Percentiles rank a stretch among this genome's conserved stretches.
Evolutionary conservation across 2,329 filamentous ascomycete species (phyloP).

Genomic region (Trichoderma cornu-damae): DNA sequence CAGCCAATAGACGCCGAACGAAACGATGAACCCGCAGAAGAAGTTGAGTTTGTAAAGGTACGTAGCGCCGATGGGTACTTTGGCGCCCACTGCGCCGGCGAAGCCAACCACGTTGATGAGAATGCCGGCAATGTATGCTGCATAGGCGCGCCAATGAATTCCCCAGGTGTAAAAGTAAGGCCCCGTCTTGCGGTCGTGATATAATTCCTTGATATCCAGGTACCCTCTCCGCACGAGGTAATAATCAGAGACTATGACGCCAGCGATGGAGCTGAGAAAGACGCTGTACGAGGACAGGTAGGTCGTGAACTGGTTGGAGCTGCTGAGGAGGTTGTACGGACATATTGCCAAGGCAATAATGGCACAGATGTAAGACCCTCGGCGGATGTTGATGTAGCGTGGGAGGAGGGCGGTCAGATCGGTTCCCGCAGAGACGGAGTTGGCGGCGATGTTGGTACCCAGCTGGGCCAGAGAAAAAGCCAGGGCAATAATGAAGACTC

Average conservation of each 20-base stretch:
- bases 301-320: constrained; percentile 78
- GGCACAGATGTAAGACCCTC: constrained; percentile 82
- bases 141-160: constrained; percentile 78
- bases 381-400: constrained; percentile 76
- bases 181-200: constrained; percentile 60
- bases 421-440: constrained; percentile 76
- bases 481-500: constrained; percentile 66
- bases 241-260: constrained; percentile 87
- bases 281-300: constrained; percentile 90
- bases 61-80: constrained; percentile 70
- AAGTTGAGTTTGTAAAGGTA: constrained; percentile 92
- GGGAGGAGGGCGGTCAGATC: constrained; percentile 78
- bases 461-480: constrained; percentile 75
- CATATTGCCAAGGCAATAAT: constrained; percentile 77
- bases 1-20: constrained; percentile 60
- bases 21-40: constrained; percentile 75
- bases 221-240: constrained; percentile 81
- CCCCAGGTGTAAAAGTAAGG: constrained; percentile 73
- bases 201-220: constrained; percentile 71
- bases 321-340: constrained; percentile 72
- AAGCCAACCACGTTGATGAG: constrained; percentile 90
- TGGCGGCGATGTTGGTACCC: constrained; percentile 82
- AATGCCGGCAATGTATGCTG: constrained; percentile 76
- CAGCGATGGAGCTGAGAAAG: constrained; percentile 88
- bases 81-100: constrained; percentile 66